A percentile compares a stretch with the other conserved stretches of the same genome.
Evolutionary conservation across 805 yeast species (phyloP).

Genomic region (Saccharomycopsis lassenensis): DNA sequence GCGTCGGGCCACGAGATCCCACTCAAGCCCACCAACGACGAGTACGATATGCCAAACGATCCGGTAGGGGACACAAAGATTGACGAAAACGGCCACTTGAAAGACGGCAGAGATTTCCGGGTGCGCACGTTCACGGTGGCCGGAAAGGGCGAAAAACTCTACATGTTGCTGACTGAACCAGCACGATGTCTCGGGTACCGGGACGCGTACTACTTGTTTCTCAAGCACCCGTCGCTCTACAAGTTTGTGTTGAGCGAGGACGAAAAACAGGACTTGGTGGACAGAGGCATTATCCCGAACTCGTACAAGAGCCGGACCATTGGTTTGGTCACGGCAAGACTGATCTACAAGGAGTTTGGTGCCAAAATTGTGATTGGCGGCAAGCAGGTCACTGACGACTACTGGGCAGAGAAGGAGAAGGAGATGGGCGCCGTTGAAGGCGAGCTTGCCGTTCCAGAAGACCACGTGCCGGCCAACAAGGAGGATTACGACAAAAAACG

Average conservation of each 20-base stretch:
- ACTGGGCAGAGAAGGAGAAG: slow-evolving; percentile 51
- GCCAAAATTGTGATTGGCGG: slow-evolving; percentile 77
- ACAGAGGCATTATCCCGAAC: slow-evolving; percentile 71
- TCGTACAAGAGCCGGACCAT: slow-evolving; percentile 88
- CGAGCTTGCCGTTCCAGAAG: slow-evolving; percentile 54
- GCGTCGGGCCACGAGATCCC: slow-evolving; percentile 49
- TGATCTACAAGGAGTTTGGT: slow-evolving; percentile 88
- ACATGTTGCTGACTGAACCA: slow-evolving; percentile 92
- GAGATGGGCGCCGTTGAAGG: slow-evolving; percentile 50
- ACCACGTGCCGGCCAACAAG: slow-evolving; percentile 32
- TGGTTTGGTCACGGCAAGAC: slow-evolving; percentile 83
- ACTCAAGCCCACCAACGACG: slow-evolving; percentile 41
- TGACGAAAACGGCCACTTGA: slow-evolving; percentile 43
- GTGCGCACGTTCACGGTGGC: slow-evolving; percentile 56
- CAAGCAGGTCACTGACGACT: slow-evolving; percentile 73
- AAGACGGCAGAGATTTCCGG: slow-evolving; percentile 55
- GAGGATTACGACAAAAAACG: slow-evolving; percentile 33
- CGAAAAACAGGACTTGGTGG: slow-evolving; percentile 78
- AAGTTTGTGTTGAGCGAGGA: slow-evolving; percentile 65
- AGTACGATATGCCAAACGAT: slow-evolving; percentile 53
- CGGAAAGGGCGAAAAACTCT: slow-evolving; percentile 55
- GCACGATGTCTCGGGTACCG: slow-evolving; percentile 90
- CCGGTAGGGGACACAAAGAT: slow-evolving; percentile 53
- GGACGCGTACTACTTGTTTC: slow-evolving; percentile 67
- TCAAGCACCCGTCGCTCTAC: slow-evolving; percentile 61